A percentile compares a stretch with the other conserved stretches of the same genome.
Evolutionary conservation across 2,329 filamentous ascomycete species (phyloP).

Genomic region (Fusarium succisae): DNA sequence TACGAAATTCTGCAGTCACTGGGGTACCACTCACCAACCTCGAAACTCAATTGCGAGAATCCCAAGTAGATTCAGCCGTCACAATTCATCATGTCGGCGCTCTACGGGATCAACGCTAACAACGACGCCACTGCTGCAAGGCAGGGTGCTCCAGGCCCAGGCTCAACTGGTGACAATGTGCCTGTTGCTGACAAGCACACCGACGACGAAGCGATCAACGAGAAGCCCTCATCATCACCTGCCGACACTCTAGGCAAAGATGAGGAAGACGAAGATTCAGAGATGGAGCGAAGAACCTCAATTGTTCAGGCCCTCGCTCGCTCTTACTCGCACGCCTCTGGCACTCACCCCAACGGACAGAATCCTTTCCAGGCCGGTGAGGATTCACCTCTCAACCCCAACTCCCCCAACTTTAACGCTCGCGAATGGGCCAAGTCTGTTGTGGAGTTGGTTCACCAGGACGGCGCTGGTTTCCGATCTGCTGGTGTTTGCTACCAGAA

Average conservation of each 20-base stretch:
- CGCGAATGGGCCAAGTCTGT: constrained; percentile 70
- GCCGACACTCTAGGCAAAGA: constrained; percentile 45
- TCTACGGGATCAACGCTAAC: constrained; percentile 49
- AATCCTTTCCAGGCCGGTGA: constrained; percentile 62
- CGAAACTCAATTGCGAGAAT: constrained; percentile 31
- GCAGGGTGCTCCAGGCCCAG: constrained; percentile 51
- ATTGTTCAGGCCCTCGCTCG: constrained; percentile 66
- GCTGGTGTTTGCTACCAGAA: constrained; percentile 73
- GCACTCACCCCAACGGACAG: constrained; percentile 40
- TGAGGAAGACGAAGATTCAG: constrained; percentile 46
- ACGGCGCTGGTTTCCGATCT: constrained; percentile 66
- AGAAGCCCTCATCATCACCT: constrained; percentile 43
- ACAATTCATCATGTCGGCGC: constrained; percentile 36
- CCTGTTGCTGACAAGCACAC: constrained; percentile 44
- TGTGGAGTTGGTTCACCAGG: constrained; percentile 60
- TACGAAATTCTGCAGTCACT: constrained; percentile 1
- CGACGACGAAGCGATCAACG: constrained; percentile 43
- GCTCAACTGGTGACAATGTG: constrained; percentile 36
- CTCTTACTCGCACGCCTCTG: constrained; percentile 62
- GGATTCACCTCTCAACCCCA: constrained; percentile 64
- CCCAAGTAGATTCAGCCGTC: constrained; percentile 13
- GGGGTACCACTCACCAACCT: constrained; percentile 3
- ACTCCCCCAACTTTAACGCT: constrained; percentile 62
- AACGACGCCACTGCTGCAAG: constrained; percentile 60
- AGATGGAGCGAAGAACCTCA: constrained; percentile 61